Evolutionary conservation across 495 filamentous ascomycete genomes (phyloP).

Genomic region (Aspergillus carlsbadensis): DNA sequence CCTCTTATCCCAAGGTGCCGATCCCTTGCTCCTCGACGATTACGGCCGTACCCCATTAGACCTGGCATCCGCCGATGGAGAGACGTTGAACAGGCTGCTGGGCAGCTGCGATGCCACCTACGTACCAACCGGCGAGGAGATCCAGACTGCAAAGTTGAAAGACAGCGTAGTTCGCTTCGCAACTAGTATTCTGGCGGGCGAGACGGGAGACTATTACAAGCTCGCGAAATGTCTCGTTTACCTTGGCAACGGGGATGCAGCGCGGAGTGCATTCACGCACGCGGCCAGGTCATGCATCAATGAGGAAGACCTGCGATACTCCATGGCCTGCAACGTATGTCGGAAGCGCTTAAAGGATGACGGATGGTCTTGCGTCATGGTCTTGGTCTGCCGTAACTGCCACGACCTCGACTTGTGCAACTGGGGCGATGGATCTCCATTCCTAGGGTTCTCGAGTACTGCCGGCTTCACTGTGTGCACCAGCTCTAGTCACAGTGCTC

Average conservation of each 20-base stretch:
- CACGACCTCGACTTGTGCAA: not conserved
- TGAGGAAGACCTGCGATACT: constrained; percentile 1
- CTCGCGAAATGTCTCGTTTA: constrained; percentile 4
- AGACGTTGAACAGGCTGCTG: not conserved
- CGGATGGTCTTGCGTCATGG: not conserved
- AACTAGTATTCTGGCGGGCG: not conserved
- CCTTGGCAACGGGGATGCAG: not conserved
- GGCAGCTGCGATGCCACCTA: not conserved
- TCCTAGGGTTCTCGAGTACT: not conserved
- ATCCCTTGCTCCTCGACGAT: not conserved
- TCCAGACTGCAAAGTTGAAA: not conserved
- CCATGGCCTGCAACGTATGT: not conserved
- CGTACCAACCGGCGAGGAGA: not conserved
- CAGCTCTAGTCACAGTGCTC: not conserved
- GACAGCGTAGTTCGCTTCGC: not conserved
- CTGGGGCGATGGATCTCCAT: not conserved
- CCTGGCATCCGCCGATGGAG: not conserved
- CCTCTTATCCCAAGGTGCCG: not conserved
- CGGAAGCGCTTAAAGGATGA: not conserved
- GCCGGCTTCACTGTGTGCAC: not conserved
- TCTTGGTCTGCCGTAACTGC: not conserved
- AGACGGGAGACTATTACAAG: not conserved
- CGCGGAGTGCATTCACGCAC: not conserved
- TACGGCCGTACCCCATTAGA: not conserved
- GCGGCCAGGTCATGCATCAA: not conserved